A percentile compares a stretch with the other conserved stretches of the same genome.
phyloP scores from a whole-genome alignment of 169 alveolate species.

The Plasmodium yoelii region DNA sequence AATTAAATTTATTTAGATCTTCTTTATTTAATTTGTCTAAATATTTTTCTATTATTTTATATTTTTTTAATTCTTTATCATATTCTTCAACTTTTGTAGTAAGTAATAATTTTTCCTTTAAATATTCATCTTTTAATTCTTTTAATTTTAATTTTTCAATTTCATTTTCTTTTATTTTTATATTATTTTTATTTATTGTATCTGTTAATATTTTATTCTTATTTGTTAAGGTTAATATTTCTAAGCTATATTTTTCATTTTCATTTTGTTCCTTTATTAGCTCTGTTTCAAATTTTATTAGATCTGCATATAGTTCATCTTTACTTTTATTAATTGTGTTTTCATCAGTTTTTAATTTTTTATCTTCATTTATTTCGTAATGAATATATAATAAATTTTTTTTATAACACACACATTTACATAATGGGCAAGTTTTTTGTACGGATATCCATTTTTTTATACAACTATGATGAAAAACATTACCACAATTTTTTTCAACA shows the following conservation, averaged over 20 bases:
- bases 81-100: slow-evolving; percentile 68
- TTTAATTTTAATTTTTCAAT: slow-evolving; percentile 55
- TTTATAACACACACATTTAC: slow-evolving; percentile 38
- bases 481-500: slow-evolving; percentile 72
- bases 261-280: slow-evolving; percentile 46
- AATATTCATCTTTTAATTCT: slow-evolving; percentile 66
- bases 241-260: slow-evolving; percentile 46
- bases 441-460: slow-evolving; percentile 55
- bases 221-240: slow-evolving; percentile 65
- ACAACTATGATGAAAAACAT: slow-evolving; percentile 54
- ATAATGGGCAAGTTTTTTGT: slow-evolving; percentile 49
- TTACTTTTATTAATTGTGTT: slow-evolving; percentile 23
- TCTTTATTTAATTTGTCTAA: slow-evolving; percentile 63
- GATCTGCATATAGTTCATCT: slow-evolving; percentile 51
- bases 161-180: slow-evolving; percentile 44
- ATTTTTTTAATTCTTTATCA: slow-evolving; percentile 69
- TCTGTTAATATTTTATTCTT: slow-evolving; percentile 65
- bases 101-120: slow-evolving; percentile 56
- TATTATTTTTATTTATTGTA: slow-evolving; percentile 34
- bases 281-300: slow-evolving; percentile 44
- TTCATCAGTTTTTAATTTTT: slow-evolving; percentile 34
- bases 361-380: slow-evolving; percentile 60
- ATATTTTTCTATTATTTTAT: slow-evolving; percentile 47
- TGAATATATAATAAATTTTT: slow-evolving; percentile 41
- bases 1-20: slow-evolving; percentile 52